Evolutionary conservation across 129 eudicot species (phyloP).

Genomic region (Heracleum sosnowskyi): DNA sequence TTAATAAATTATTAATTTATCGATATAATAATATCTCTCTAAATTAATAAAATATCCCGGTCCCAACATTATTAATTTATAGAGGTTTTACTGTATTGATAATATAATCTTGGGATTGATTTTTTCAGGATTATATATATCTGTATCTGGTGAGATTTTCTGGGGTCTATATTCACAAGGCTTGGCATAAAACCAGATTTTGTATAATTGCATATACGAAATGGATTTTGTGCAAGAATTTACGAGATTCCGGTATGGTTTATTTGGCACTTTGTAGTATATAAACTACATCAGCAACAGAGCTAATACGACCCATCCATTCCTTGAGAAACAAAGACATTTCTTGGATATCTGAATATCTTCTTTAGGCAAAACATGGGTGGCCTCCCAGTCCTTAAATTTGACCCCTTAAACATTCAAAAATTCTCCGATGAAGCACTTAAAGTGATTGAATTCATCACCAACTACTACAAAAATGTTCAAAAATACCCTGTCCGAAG

Average conservation of each 20-base stretch:
- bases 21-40: too few species aligned
- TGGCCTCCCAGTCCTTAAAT: background rate
- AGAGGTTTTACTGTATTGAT: too few species aligned
- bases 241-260: too few species aligned
- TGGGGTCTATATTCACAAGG: too few species aligned
- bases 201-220: background rate
- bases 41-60: too few species aligned
- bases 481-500: conserved; percentile 30
- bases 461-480: conserved; percentile 24
- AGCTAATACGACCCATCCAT: background rate
- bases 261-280: background rate
- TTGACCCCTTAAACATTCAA: background rate
- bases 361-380: conserved; percentile 1
- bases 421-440: background rate
- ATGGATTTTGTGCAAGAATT: background rate
- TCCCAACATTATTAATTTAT: too few species aligned
- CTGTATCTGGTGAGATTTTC: too few species aligned
- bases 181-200: background rate
- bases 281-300: background rate
- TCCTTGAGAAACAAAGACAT: background rate
- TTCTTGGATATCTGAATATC: background rate
- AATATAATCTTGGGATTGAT: too few species aligned
- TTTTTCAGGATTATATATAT: too few species aligned
- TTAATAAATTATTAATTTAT: too few species aligned
- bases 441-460: conserved; percentile 1